Conservation (phyloP, 805 yeast species). For the Kazachstania martiniae region DNA sequence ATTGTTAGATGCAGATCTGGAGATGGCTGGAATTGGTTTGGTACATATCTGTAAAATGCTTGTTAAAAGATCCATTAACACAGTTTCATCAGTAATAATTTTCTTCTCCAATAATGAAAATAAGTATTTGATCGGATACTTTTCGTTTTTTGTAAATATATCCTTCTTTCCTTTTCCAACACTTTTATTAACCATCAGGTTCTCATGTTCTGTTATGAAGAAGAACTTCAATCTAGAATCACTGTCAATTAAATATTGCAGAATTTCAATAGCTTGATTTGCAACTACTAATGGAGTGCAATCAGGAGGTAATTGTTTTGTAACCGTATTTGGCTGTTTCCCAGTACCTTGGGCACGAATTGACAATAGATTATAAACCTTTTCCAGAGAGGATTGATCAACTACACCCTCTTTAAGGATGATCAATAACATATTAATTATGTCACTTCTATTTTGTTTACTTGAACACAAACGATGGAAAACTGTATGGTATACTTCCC, state of each 20-base stretch:
- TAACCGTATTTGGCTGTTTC: conserved; percentile 5
- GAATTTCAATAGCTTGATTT: conserved; percentile 63
- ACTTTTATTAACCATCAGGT: conserved; percentile 29
- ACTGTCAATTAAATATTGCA: conserved; percentile 58
- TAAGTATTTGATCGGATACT: conserved; percentile 65
- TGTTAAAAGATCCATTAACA: conserved; percentile 66
- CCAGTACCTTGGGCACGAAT: conserved; percentile 33
- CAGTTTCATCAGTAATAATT: conserved; percentile 59
- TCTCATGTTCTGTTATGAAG: conserved; percentile 70
- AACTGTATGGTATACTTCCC: conserved; percentile 56
- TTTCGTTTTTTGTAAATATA: conserved; percentile 29
- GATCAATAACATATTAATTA: conserved; percentile 54
- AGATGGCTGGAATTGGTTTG: conserved; percentile 51
- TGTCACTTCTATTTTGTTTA: conserved; percentile 69
- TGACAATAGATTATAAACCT: conserved; percentile 47
- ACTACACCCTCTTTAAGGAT: conserved; percentile 66
- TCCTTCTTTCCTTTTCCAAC: conserved; percentile 27
- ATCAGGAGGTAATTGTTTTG: conserved; percentile 39
- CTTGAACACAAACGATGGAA: conserved; percentile 59
- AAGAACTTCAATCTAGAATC: conserved; percentile 60
- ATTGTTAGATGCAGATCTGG: conserved; percentile 30
- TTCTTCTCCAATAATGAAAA: conserved; percentile 51
- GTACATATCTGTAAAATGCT: conserved; percentile 69
- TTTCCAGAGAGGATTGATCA: conserved; percentile 51
- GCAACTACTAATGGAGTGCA: conserved; percentile 64